A percentile compares a stretch with the other conserved stretches of the same genome.
These are phyloP conservation scores for Dendrobium chrysotoxum DNA, from an alignment of 106 monocot species.

Conservation along the genomic window DNA sequence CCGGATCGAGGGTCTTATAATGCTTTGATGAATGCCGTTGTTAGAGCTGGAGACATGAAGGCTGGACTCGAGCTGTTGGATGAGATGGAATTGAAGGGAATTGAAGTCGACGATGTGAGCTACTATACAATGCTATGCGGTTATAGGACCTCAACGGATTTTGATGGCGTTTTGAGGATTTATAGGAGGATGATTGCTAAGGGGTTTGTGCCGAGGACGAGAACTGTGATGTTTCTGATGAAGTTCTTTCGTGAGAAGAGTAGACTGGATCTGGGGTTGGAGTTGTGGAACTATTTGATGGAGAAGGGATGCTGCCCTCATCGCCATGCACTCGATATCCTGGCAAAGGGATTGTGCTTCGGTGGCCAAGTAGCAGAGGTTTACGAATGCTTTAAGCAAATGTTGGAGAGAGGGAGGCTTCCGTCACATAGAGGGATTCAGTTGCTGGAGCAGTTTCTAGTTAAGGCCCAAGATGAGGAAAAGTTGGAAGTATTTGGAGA, in stretches of 20 bases:
- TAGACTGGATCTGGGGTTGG: slow-evolving; percentile 47
- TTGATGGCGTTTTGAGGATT: slow-evolving; percentile 35
- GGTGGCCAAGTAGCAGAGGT: slow-evolving; percentile 45
- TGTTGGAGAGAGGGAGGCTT: slow-evolving; percentile 55
- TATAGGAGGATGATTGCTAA: slow-evolving; percentile 51
- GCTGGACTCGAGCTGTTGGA: slow-evolving; percentile 36
- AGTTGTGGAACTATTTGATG: slow-evolving; percentile 68
- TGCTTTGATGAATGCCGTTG: slow-evolving; percentile 55
- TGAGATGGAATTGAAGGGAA: slow-evolving; percentile 56
- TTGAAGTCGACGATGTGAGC: slow-evolving; percentile 59
- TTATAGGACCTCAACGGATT: slow-evolving; percentile 22
- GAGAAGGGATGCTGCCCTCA: slow-evolving; percentile 75
- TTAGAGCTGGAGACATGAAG: slow-evolving; percentile 35
- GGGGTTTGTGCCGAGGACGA: slow-evolving; percentile 51
- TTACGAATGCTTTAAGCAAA: slow-evolving; percentile 53
- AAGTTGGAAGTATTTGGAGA: slow-evolving; percentile 43
- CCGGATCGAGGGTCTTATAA: slow-evolving; percentile 62
- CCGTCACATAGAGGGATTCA: slow-evolving; percentile 57
- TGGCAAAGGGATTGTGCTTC: slow-evolving; percentile 62
- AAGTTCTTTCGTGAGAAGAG: slow-evolving; percentile 62
- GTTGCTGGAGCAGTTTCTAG: slow-evolving; percentile 54
- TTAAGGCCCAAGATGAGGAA: slow-evolving; percentile 18
- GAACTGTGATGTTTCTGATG: slow-evolving; percentile 84
- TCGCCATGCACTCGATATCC: slow-evolving; percentile 67
- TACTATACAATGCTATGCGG: slow-evolving; percentile 69